Base-by-base conservation (phyloP, 768 basidiomycete species). In the Kwoniella sp. region DNA sequence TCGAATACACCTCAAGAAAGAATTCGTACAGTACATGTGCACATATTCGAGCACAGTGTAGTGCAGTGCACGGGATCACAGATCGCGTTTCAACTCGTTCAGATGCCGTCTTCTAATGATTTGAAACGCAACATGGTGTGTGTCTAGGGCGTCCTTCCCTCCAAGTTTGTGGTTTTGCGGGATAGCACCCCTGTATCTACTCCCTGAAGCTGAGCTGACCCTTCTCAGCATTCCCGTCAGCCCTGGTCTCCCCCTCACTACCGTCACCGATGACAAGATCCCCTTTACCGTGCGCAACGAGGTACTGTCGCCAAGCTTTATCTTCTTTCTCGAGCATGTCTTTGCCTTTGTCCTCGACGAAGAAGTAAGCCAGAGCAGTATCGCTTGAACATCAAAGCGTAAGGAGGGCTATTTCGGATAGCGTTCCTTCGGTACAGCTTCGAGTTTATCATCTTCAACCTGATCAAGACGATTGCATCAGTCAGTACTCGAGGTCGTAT, bases 371-470 rank as follows among this genome's bases (percentile, higher is more conserved):
- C 26, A 75, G 54, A 13, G 67, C 89, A 90, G 77, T 90, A 90
- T 23, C 84, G 81, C 73, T 84, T 86, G 58, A 88, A 1, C 12
- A 86, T 85, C 25, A 90, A 82, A 62, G 68, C 64, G 73, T 90
- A 90, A 13, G 69, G 74, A 17, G 63, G 45, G 28, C 30, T 67
- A 2, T 86, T 83, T 71, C 88, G 87, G 66, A 90, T 89, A 7
- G 89, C 88, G 28, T 85, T 84, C 63, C 86, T 83, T 48, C 85
- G 83, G 74, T 87, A 89, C 58, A 90, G 83, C 67, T 82, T 84
- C 15, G 88, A 85, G 70, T 85, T 89, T 69, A 90, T 76, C 89
- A 90, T 91, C 57, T 86, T 83, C 71, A 89, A 77, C 59, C 90
- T 88, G 82, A 89, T 25, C 61, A 41, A 48, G n/a, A 53, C 30